These are phyloP conservation scores for Chrysoporthe deuterocubensis DNA, from an alignment of 2,329 filamentous ascomycete species.

Conservation along the genomic window DNA sequence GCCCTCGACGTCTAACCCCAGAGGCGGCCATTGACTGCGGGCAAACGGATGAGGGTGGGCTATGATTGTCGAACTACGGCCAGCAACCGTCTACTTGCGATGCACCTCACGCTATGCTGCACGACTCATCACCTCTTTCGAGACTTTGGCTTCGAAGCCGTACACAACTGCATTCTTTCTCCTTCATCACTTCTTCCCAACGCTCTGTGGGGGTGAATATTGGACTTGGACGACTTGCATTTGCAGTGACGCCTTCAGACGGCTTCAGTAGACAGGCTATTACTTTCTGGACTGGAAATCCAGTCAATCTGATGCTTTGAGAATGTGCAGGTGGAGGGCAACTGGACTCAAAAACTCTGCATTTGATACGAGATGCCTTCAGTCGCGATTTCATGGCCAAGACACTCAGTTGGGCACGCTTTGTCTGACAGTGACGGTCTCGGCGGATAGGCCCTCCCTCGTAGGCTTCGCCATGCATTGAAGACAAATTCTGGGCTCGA, in stretches of 20 bases:
- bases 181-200: too few species aligned
- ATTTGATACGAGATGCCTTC: not conserved
- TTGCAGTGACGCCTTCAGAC: too few species aligned
- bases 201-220: too few species aligned
- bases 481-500: not conserved
- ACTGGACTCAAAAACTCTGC: not conserved
- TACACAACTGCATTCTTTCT: too few species aligned
- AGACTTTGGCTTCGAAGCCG: too few species aligned
- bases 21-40: not conserved
- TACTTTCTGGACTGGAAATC: not conserved
- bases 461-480: not conserved
- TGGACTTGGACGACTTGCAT: too few species aligned
- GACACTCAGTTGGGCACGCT: not conserved
- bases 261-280: too few species aligned
- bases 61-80: too few species aligned
- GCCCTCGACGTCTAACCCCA: not conserved
- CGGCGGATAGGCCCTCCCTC: not conserved
- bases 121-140: too few species aligned
- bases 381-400: not conserved
- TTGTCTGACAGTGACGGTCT: not conserved
- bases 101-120: too few species aligned
- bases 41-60: too few species aligned
- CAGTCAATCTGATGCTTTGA: not conserved
- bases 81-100: too few species aligned
- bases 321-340: not conserved